A percentile compares a stretch with the other conserved stretches of the same genome.
These are phyloP conservation scores for Apiospora sp. DNA, from an alignment of 2,329 filamentous ascomycete genomes.

Conservation along the genomic window DNA sequence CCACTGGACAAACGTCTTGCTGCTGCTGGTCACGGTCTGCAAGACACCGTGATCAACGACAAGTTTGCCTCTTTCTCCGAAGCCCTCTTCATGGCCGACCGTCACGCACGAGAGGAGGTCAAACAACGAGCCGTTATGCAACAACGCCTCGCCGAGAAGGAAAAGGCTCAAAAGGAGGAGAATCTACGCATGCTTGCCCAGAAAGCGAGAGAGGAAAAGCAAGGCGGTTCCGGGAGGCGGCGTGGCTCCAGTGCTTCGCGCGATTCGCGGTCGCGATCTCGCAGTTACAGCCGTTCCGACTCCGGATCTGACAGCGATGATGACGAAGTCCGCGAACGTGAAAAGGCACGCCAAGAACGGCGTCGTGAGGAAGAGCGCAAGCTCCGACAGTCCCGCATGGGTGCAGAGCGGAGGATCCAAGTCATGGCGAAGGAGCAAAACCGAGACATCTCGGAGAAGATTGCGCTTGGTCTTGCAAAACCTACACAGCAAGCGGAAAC, in stretches of 20 bases:
- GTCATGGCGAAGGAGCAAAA: slow-evolving; percentile 95
- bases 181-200: slow-evolving; percentile 87
- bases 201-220: slow-evolving; percentile 86
- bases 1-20: slow-evolving; percentile 94
- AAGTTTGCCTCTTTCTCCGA: slow-evolving; percentile 98
- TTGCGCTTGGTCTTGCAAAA: slow-evolving; percentile 92
- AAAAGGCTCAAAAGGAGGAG: slow-evolving; percentile 93
- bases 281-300: slow-evolving; percentile 62
- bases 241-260: slow-evolving; percentile 49
- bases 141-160: slow-evolving; percentile 93
- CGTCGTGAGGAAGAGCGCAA: slow-evolving; percentile 87
- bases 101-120: slow-evolving; percentile 95
- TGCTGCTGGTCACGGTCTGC: slow-evolving; percentile 88
- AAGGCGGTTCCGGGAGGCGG: slow-evolving; percentile 58
- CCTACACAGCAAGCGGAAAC: slow-evolving; percentile 90
- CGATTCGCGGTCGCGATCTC: slow-evolving; percentile 53
- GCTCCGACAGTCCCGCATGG: slow-evolving; percentile 93
- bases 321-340: slow-evolving; percentile 76
- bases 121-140: slow-evolving; percentile 94
- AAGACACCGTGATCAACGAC: slow-evolving; percentile 97
- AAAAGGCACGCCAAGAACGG: slow-evolving; percentile 78
- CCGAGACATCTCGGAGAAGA: slow-evolving; percentile 96
- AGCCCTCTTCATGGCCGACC: slow-evolving; percentile 90
- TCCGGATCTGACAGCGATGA: slow-evolving; percentile 68
- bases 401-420: slow-evolving; percentile 87